phyloP scores from a whole-genome alignment of 1,284 basidiomycete species.

The Salmacisia buchloeana region DNA sequence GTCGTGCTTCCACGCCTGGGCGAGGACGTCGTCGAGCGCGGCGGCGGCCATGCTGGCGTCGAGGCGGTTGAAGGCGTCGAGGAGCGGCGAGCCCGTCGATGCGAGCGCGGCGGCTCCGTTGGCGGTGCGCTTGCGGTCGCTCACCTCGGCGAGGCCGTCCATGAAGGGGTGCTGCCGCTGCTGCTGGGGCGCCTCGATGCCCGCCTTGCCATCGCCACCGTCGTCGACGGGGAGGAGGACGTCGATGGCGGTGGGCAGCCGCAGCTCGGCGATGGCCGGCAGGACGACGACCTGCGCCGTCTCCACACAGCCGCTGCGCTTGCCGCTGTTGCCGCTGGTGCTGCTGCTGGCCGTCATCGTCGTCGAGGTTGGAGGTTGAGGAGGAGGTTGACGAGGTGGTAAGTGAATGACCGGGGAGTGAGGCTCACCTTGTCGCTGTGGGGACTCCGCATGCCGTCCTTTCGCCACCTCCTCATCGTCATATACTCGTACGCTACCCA shows the following conservation, averaged over 20 bases:
- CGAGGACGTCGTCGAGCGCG: conserved; percentile 70
- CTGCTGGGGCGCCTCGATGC: neutral
- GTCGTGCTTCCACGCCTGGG: conserved; percentile 61
- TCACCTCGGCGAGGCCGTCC: neutral
- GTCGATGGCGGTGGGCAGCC: neutral
- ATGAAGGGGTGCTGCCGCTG: neutral
- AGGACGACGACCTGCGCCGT: neutral
- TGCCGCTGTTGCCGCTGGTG: no score
- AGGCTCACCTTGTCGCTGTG: no score
- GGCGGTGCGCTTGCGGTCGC: neutral
- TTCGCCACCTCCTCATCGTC: no score
- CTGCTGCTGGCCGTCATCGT: no score
- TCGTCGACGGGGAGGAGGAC: neutral
- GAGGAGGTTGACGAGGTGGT: no score
- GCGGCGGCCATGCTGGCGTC: conserved; percentile 70
- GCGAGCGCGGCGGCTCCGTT: neutral
- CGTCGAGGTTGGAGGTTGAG: no score
- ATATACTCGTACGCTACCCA: no score
- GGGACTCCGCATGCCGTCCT: no score
- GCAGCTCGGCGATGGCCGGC: neutral
- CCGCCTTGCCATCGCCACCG: neutral
- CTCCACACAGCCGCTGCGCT: neutral
- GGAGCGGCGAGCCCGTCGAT: neutral
- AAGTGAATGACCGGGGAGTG: no score
- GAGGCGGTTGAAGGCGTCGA: conserved; percentile 62